Evolutionary conservation across 23 red algal genomes (phyloP).

Genomic region (Gracilaria caudata): DNA sequence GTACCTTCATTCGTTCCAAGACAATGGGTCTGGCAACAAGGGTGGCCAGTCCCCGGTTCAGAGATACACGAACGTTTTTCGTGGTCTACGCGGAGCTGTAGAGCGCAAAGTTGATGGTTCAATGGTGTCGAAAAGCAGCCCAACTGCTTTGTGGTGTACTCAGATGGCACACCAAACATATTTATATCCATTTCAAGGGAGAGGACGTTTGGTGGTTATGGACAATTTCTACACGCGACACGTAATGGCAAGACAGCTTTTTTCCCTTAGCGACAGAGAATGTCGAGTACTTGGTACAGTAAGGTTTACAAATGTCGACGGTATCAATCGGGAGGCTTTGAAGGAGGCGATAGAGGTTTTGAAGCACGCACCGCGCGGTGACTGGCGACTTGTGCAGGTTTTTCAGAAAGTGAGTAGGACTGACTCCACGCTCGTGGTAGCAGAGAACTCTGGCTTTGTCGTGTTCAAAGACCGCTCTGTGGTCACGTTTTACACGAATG

Average conservation of each 20-base stretch:
- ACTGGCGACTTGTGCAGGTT: neutral
- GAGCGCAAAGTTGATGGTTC: neutral
- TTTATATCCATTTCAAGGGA: neutral
- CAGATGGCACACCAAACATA: conserved; percentile 3
- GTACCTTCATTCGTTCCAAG: conserved; percentile 1
- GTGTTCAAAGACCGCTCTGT: conserved; percentile 20
- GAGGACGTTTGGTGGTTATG: neutral
- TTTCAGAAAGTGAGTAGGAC: neutral
- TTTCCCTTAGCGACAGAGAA: neutral
- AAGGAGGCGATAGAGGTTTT: conserved; percentile 8
- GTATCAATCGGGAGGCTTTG: conserved; percentile 1
- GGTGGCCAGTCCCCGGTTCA: neutral
- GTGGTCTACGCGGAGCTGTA: neutral
- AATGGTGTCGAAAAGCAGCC: neutral
- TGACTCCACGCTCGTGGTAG: neutral
- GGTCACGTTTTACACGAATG: conserved; percentile 1
- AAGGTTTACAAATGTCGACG: conserved; percentile 7
- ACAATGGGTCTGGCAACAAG: conserved; percentile 33
- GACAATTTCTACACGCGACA: conserved; percentile 10
- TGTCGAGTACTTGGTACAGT: neutral
- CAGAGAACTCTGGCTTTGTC: neutral
- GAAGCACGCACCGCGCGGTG: neutral
- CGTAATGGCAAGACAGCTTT: neutral
- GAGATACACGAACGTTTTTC: conserved; percentile 1
- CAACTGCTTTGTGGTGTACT: conserved; percentile 2